Conservation (phyloP, 352 stramenopile genomes). For the Thalassiosira exigua region DNA sequence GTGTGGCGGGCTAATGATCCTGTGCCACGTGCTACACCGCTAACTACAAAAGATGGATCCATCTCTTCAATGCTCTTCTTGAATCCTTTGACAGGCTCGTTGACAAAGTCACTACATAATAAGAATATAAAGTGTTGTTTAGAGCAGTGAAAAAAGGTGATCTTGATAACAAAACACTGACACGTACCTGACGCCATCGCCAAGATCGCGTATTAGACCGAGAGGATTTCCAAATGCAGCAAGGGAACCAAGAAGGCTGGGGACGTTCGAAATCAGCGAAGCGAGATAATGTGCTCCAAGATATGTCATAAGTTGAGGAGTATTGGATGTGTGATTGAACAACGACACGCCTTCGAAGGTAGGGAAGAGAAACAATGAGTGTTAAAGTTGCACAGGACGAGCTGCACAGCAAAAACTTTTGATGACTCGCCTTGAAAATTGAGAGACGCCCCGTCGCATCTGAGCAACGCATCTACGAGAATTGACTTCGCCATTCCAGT, state of each 20-base stretch:
- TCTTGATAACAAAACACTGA: too few species aligned
- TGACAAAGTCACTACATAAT: constrained; percentile 83
- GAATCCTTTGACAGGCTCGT: constrained; percentile 84
- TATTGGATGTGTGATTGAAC: constrained; percentile 74
- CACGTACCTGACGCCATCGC: constrained; percentile 69
- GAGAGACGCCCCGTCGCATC: constrained; percentile 73
- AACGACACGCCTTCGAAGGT: constrained; percentile 55
- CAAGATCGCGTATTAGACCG: constrained; percentile 82
- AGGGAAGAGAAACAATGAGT: too few species aligned
- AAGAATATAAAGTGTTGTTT: constrained; percentile 21
- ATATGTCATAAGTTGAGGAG: constrained; percentile 68
- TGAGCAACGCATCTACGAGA: constrained; percentile 78
- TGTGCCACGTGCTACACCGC: constrained; percentile 84
- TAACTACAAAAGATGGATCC: constrained; percentile 81
- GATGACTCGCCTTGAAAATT: constrained; percentile 65
- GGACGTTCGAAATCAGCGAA: constrained; percentile 76
- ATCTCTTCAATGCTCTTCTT: constrained; percentile 83
- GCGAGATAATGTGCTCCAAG: constrained; percentile 74
- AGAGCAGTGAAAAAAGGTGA: constrained; percentile 1
- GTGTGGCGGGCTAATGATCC: constrained; percentile 83
- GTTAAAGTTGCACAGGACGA: too few species aligned
- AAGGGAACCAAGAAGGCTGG: constrained; percentile 80
- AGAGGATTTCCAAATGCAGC: constrained; percentile 86
- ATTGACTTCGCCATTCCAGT: constrained; percentile 80
- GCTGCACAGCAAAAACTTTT: too few species aligned